Conservation (phyloP, 306 rosid species). For the Cucurbita maxima region DNA sequence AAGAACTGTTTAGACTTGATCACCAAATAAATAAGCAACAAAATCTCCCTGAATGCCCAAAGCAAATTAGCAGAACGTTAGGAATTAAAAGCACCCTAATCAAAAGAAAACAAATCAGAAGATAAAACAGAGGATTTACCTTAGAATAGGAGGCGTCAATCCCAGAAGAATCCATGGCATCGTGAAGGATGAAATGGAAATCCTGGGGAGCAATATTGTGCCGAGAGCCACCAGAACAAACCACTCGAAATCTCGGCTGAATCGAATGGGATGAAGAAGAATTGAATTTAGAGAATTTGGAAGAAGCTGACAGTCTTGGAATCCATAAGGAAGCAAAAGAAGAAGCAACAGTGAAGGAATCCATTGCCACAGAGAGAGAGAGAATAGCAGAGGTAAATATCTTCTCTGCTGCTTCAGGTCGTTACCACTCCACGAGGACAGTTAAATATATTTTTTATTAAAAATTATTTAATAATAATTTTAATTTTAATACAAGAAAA, state of each 20-base stretch:
- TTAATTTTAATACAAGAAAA: too few relatives aligned
- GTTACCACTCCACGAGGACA: not conserved
- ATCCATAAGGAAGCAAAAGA: not conserved
- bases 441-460: not conserved
- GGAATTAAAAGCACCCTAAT: not conserved
- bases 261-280: constrained; percentile 12
- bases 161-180: constrained; percentile 74
- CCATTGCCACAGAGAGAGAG: not conserved
- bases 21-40: too few relatives aligned
- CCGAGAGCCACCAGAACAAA: constrained; percentile 19
- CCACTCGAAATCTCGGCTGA: constrained; percentile 15
- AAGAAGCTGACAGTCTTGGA: not conserved
- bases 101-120: not conserved
- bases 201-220: constrained; percentile 14
- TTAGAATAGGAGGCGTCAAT: constrained; percentile 54
- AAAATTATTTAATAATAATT: not conserved
- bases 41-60: too few relatives aligned
- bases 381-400: not conserved
- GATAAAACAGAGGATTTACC: constrained; percentile 16
- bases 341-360: not conserved
- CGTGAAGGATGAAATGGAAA: constrained; percentile 51
- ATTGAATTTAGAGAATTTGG: constrained; percentile 23
- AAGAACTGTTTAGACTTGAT: not conserved
- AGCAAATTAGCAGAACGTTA: not conserved
- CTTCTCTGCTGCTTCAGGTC: not conserved